A percentile compares a stretch with the other conserved stretches of the same genome.
These are phyloP conservation scores for Sphagnum contortum DNA, from an alignment of 225 moss, liverwort and hornwort species.

Conservation along the genomic window DNA sequence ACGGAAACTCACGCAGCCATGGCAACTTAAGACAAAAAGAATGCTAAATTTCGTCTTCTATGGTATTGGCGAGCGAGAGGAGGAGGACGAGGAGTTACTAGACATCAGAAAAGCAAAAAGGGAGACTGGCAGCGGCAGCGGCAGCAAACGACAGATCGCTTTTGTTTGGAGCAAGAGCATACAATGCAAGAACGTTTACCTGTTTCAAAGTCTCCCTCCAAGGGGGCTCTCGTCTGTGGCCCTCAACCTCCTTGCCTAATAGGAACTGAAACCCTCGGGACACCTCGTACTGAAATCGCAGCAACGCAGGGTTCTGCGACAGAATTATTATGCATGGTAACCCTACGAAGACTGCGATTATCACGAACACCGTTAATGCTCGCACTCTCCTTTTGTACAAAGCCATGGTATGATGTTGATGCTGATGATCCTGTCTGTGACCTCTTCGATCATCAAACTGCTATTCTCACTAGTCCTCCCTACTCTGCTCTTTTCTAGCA, in stretches of 20 bases:
- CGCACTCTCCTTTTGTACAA: background rate
- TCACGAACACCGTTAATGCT: background rate
- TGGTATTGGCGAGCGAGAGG: background rate
- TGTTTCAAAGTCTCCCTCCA: conserved; percentile 2
- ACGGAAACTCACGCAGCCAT: background rate
- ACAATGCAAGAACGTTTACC: conserved; percentile 6
- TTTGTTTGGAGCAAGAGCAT: too few species aligned
- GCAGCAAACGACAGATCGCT: too few species aligned
- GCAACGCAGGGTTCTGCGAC: conserved; percentile 15
- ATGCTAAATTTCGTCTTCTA: too few species aligned
- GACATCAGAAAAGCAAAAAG: too few species aligned
- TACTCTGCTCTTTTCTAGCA: too few species aligned
- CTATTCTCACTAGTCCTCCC: too few species aligned
- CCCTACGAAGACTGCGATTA: background rate
- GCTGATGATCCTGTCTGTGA: too few species aligned
- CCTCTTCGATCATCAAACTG: too few species aligned
- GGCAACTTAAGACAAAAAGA: background rate
- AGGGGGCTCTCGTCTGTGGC: conserved; percentile 15
- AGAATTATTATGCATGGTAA: conserved; percentile 17
- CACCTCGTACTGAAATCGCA: conserved; percentile 16
- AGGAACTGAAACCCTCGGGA: conserved; percentile 19
- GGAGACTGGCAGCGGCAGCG: too few species aligned
- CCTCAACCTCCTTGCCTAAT: conserved; percentile 4
- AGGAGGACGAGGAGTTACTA: background rate
- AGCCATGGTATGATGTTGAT: background rate